These are phyloP conservation scores for Mentha longifolia DNA, from an alignment of 257 asterid species.

Conservation along the genomic window DNA sequence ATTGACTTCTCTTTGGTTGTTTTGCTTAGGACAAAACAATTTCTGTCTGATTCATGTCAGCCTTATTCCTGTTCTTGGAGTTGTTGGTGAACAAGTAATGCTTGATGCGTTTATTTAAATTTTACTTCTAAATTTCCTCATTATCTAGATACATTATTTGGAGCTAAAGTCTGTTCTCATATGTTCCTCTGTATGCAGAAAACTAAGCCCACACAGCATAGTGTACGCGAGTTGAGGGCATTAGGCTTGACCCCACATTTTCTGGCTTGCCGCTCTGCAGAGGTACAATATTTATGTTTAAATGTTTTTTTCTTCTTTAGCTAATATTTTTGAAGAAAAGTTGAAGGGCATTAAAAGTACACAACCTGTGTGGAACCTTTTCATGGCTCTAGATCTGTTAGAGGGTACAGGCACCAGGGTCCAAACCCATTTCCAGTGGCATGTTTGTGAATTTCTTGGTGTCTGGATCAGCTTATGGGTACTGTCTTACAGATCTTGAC, in stretches of 20 bases:
- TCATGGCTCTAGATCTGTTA: neutral
- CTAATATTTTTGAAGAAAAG: conserved; percentile 9
- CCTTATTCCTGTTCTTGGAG: conserved; percentile 94
- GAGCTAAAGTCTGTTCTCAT: conserved; percentile 27
- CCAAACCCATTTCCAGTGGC: neutral
- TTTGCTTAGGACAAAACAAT: conserved; percentile 70
- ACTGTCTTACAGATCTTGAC: neutral
- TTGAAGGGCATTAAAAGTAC: conserved; percentile 2
- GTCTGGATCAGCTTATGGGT: neutral
- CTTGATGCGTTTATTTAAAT: conserved; percentile 24
- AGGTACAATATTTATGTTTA: conserved; percentile 49
- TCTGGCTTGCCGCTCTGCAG: conserved; percentile 90
- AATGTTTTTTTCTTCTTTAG: conserved; percentile 1
- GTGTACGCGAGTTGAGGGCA: conserved; percentile 94
- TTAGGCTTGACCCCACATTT: conserved; percentile 92
- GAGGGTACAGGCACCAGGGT: neutral
- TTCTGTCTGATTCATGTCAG: conserved; percentile 98
- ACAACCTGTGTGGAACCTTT: neutral
- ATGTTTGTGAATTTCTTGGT: neutral
- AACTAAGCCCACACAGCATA: conserved; percentile 97
- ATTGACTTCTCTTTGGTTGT: conserved; percentile 23
- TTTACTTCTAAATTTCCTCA: neutral
- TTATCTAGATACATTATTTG: neutral
- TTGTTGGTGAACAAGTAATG: conserved; percentile 97
- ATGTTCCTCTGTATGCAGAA: conserved; percentile 45